phyloP scores from a whole-genome alignment of 768 basidiomycete genomes.

The Tulasnella sp. region DNA sequence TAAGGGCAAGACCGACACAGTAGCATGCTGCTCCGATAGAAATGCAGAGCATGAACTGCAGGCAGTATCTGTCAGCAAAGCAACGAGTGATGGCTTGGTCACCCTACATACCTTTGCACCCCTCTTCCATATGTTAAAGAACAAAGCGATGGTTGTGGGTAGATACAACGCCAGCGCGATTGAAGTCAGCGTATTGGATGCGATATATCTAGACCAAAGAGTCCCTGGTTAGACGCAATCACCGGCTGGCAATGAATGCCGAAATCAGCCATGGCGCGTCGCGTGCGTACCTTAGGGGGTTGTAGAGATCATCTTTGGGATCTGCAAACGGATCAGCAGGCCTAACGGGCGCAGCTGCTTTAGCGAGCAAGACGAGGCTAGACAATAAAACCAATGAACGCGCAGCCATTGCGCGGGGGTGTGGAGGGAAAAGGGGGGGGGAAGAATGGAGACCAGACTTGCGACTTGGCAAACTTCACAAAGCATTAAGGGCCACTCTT shows the following conservation, averaged over 20 bases:
- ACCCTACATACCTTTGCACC: conserved; percentile 30
- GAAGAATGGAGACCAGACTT: no score
- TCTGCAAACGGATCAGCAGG: conserved; percentile 23
- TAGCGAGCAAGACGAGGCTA: no score
- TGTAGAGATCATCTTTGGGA: conserved; percentile 42
- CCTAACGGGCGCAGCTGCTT: no score
- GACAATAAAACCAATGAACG: no score
- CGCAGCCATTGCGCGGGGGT: no score
- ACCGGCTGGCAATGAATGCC: no score
- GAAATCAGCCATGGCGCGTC: neutral
- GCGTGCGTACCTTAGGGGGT: conserved; percentile 36
- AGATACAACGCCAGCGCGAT: conserved; percentile 37
- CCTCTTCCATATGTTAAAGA: conserved; percentile 33
- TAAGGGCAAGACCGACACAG: conserved; percentile 39
- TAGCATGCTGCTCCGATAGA: conserved; percentile 47
- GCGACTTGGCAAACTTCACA: no score
- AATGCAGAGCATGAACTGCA: conserved; percentile 46
- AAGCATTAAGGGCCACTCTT: no score
- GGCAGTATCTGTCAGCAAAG: neutral
- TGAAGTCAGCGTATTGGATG: conserved; percentile 40
- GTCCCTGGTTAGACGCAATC: neutral
- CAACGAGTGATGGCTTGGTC: conserved; percentile 10
- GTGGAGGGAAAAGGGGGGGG: no score
- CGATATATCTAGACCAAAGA: conserved; percentile 26
- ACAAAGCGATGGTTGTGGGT: conserved; percentile 29